Base-by-base conservation (phyloP, 805 yeast species). In the Pichia phayaonensis region DNA sequence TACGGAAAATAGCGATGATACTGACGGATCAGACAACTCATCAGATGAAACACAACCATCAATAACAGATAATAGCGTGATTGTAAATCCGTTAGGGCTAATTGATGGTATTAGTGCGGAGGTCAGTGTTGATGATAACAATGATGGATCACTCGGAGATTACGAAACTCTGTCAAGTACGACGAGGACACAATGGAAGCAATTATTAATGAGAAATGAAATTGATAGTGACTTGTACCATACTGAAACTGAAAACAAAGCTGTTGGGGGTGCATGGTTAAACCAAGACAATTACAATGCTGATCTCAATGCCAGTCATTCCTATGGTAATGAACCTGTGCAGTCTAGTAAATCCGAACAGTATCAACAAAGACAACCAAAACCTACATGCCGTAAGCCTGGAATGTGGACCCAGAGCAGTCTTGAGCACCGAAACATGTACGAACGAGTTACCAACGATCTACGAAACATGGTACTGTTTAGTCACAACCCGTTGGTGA, bases 401-500 rank as follows among this genome's bases (percentile, higher is more conserved):
- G 48, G 48, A 39, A 11, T 34, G 12, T 38, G 38, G 22, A 38
- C 43, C 6, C 21, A 34, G 5, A 34, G 20, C 16, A 64, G 66
- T 46, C 47, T 65, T 11, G 59, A 59, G 31, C 60, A 59, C 38
- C 49, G 64, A 34, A 60, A 61, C 31, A 52, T 48, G 47, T 62
- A 63, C 46, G 70, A 64, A 42, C 54, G 54, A 31, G 60, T 66
- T 3, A 56, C 67, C 10, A 61, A 60, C 43, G 64, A 65, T 40
- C 49, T 66, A 27, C 52, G 68, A n/a, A 64, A 58, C 23, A 22
- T 65, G 47, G 61, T 59, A 4, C 42, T 62, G 27, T 63, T 54
- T 49, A 60, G 59, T 49, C 56, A 56, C 42, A 56, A 51, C 38
- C 70, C 49, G 1, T 2, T 46, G 3, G 10, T 46, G 21, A 7